Evolutionary conservation across 1,284 basidiomycete genomes (phyloP), one percentile per base, ranked within the genome.

Genomic region (Ustilago trichophora): DNA sequence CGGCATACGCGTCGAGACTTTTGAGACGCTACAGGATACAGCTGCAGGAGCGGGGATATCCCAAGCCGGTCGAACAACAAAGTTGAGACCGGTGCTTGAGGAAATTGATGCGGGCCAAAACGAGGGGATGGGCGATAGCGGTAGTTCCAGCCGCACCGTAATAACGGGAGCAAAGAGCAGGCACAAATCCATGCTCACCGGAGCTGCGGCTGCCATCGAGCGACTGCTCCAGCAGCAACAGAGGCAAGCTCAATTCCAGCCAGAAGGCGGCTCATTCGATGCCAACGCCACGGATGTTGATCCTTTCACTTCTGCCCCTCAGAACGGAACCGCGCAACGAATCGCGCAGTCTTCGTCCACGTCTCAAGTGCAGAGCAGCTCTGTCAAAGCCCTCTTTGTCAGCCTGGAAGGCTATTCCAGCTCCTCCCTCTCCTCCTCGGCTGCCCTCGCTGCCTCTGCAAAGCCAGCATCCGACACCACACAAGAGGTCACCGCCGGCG

Each of bases 1-100:
- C 0, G 82, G 80, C 2, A 75, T 81, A 26, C 59, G 84, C 10
- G 82, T 84, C 12, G 75, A 76, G 60, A 58, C 68, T 18, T 77
- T 72, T 25, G 75, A 77, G 40, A 52, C 50, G 26, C 34, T 40
- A 40, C 31, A 52, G 22, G 41, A 40, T 15, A 18, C 22, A 4
- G 11, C 15, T 18, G 37, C 13, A 22, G 24, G 33, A 26, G 4
- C 38, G 18, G n/a, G n/a, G n/a, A n/a, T n/a, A n/a, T 8, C 9
- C 2, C 29, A 9, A 25, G 44, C 18, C 12, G 22, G 25, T 27
- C 21, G 48, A 12, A 53, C 33, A 6, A 56, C 45, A 15, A 65
- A 57, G 51, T 27, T 57, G 29, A 34, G 35, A 12, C 45, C 31
- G 4, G 41, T 64, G 1, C 18, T 38, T 2, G 60, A 56, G 3